Conservation (phyloP, 73 alveolate genomes). For the Paramecium primaurelia region DNA sequence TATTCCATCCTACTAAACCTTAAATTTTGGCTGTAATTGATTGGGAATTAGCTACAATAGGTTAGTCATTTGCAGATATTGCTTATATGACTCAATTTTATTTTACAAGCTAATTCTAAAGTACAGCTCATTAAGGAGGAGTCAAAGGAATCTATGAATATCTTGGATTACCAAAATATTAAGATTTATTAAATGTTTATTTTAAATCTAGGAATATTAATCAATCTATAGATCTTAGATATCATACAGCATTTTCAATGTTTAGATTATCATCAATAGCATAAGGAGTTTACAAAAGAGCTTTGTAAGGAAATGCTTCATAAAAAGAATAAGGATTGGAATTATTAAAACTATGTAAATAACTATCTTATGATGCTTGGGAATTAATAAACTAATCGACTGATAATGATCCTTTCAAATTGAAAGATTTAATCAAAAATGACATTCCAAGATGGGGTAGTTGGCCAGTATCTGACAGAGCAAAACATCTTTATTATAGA, state of each 20-base stretch:
- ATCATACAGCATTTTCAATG: slow-evolving; percentile 46
- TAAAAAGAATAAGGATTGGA: background rate
- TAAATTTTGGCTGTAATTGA: slow-evolving; percentile 60
- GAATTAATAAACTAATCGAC: background rate
- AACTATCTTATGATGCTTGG: slow-evolving; percentile 4
- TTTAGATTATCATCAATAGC: slow-evolving; percentile 60
- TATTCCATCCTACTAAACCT: slow-evolving; percentile 59
- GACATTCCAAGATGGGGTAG: slow-evolving; percentile 36
- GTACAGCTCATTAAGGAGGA: slow-evolving; percentile 31
- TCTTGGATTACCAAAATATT: background rate
- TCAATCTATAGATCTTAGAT: background rate
- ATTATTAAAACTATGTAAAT: background rate
- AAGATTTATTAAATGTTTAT: background rate
- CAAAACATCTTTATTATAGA: slow-evolving; percentile 12
- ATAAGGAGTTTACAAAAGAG: slow-evolving; percentile 59
- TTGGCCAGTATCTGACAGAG: slow-evolving; percentile 46
- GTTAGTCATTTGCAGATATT: slow-evolving; percentile 59
- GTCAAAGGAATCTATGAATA: background rate
- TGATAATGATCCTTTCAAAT: background rate
- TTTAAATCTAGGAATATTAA: background rate
- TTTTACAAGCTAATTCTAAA: background rate
- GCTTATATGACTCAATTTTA: slow-evolving; percentile 25
- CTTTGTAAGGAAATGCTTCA: slow-evolving; percentile 42
- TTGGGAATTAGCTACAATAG: slow-evolving; percentile 66
- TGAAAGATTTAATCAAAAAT: background rate